Evolutionary conservation across 352 stramenopile genomes (phyloP), one percentile per base, ranked within the genome.

Genomic region (Phytophthora podocarpi): DNA sequence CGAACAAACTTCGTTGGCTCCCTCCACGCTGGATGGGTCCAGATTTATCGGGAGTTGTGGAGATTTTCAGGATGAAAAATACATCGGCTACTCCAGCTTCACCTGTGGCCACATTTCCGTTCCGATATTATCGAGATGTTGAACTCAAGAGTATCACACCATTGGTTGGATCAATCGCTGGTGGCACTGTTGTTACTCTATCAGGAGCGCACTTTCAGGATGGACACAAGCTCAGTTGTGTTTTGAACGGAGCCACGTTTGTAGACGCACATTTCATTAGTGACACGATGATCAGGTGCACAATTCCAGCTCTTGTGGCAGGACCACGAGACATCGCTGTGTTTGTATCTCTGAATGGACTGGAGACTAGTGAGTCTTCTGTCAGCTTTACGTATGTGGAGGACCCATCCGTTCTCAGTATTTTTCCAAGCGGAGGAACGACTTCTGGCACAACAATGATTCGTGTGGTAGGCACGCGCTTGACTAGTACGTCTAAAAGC

Each of bases 121-220:
- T 64, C 15, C 61, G 61, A 20, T 82, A 78, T 32, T 67, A 80
- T 39, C 54, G 47, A 12, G 62, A 72, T 31, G 48, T 77, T 0
- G 40, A 63, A 26, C 54, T 82, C 1, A 46, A 60, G 5, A 35
- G 20, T 20, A 21, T 79, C 5, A 64, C 50, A 8, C 73, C 73
- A 18, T 30, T 42, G 0, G 45, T 75, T 26, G 73, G 70, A 4
- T 56, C 57, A 3, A 20, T 67, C 4, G 16, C 43, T 27, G 70
- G 73, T 24, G 73, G 67, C 5, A 82, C 73, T 9, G 10, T 60
- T 26, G 46, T 82, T 23, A 73, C 60, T 21, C 16, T 89, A 16
- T 54, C 45, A 4, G 79, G 76, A 0, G 10, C 24, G 0, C 24
- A 72, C 15, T 87, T 89, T 31, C 63, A 63, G 28, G 53, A 64